phyloP scores from a whole-genome alignment of 78 protist genomes.

The Dictyostelium citrinum region DNA sequence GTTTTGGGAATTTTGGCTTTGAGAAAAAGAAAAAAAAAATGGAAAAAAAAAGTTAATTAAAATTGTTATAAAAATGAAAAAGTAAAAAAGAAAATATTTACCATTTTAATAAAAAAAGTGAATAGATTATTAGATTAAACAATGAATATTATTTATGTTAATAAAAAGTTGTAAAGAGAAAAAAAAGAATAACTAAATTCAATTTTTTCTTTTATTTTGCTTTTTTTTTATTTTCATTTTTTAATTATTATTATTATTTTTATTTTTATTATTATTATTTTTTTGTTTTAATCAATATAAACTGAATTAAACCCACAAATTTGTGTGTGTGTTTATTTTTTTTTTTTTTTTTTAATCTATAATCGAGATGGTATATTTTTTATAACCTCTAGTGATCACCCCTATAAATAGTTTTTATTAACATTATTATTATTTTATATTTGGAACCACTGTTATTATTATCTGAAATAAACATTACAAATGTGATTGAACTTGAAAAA shows the following conservation, averaged over 20 bases:
- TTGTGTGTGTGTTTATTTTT: neutral
- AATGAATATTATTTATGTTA: neutral
- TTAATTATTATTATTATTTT: no score
- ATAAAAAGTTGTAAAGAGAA: no score
- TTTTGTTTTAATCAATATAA: neutral
- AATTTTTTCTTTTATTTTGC: no score
- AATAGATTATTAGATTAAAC: neutral
- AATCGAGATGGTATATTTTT: neutral
- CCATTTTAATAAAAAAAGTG: neutral
- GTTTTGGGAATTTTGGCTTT: neutral
- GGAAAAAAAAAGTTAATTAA: neutral
- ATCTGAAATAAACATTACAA: neutral
- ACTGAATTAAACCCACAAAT: neutral
- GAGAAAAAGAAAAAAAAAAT: neutral
- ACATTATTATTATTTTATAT: neutral
- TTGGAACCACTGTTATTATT: neutral
- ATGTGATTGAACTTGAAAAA: neutral
- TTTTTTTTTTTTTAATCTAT: neutral
- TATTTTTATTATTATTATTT: no score
- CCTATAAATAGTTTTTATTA: neutral
- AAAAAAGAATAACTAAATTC: no score
- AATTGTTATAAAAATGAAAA: neutral
- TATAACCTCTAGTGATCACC: neutral
- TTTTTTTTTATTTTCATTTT: no score
- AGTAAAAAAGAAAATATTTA: neutral